Percentiles rank a stretch among this genome's conserved stretches.
These are phyloP conservation scores for Lepidium africanum DNA, from an alignment of 345 rosid species.

Conservation along the genomic window DNA sequence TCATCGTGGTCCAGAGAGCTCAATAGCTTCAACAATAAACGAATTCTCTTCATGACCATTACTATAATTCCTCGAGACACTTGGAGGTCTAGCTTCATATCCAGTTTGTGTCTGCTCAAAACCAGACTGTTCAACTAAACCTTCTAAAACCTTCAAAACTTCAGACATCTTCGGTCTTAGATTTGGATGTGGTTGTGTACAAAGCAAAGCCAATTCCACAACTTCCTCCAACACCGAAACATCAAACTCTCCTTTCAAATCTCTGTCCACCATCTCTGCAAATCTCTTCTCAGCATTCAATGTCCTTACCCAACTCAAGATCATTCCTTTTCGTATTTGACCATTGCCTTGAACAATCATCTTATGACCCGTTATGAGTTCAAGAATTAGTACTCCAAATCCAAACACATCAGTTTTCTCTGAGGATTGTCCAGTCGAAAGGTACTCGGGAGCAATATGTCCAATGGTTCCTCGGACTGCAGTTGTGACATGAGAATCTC, in stretches of 20 bases:
- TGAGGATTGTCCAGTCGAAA: constrained; percentile 93
- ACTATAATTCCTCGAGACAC: constrained; percentile 51
- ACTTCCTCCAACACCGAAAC: constrained; percentile 54
- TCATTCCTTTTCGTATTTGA: constrained; percentile 82
- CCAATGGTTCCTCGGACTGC: constrained; percentile 96
- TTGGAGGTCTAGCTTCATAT: constrained; percentile 40
- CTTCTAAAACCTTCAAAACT: constrained; percentile 61
- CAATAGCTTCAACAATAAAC: constrained; percentile 86
- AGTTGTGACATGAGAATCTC: constrained; percentile 90
- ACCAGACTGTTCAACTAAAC: constrained; percentile 52
- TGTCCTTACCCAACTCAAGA: constrained; percentile 79
- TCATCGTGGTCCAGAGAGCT: constrained; percentile 93
- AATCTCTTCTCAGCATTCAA: constrained; percentile 64
- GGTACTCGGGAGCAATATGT: constrained; percentile 95
- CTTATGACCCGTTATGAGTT: constrained; percentile 91
- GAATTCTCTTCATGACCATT: constrained; percentile 64
- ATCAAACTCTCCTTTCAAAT: constrained; percentile 69
- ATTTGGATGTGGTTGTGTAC: constrained; percentile 64
- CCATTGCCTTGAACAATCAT: constrained; percentile 81
- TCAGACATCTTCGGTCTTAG: constrained; percentile 79
- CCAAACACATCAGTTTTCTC: constrained; percentile 96
- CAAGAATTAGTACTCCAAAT: constrained; percentile 86
- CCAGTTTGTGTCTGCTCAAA: constrained; percentile 38
- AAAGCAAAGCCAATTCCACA: constrained; percentile 64
- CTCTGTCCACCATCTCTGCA: constrained; percentile 66